Base-by-base conservation (phyloP, 2,329 filamentous ascomycete species). In the Alternaria arbusti region DNA sequence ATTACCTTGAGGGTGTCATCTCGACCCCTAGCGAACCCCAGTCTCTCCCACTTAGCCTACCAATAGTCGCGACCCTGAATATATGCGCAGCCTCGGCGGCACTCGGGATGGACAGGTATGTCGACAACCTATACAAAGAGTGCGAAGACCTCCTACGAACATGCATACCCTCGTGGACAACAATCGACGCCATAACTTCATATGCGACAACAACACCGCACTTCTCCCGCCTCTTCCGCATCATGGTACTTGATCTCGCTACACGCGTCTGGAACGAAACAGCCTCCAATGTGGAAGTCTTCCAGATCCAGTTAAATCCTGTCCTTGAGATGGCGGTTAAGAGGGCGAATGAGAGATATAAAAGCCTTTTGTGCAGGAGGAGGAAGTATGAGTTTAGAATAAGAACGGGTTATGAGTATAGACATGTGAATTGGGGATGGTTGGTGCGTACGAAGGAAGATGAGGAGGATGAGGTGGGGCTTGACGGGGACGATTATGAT, bases 31-130 rank as follows among this genome's bases (percentile, higher is more conserved):
- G n/a, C n/a, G n/a, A n/a, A n/a, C n/a, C n/a, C n/a, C n/a, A n/a
- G n/a, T n/a, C n/a, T n/a, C n/a, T n/a, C n/a, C n/a, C n/a, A n/a
- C n/a, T n/a, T n/a, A n/a, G n/a, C n/a, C n/a, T n/a, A n/a, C n/a
- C n/a, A n/a, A n/a, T n/a, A n/a, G n/a, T n/a, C n/a, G n/a, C n/a
- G n/a, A n/a, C n/a, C n/a, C n/a, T n/a, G n/a, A n/a, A n/a, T n/a
- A n/a, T n/a, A n/a, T n/a, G n/a, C n/a, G 47, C 26, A 0, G 49
- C 49, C 2, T 1, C 2, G 0, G 17, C 17, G 0, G 17, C 17
- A 0, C 28, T 51, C 2, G 49, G 49, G 0, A 51, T 36, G 49
- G 17, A 36, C 4, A 51, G n/a, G 1, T 51, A 36, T 5, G 6
- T 13, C 9, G 7, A n/a, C 0, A 2, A 51, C 0, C 3, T 51